Base-by-base conservation (phyloP, 1,139 yeast species). In the Chernovozyma sophiae-reginae region DNA sequence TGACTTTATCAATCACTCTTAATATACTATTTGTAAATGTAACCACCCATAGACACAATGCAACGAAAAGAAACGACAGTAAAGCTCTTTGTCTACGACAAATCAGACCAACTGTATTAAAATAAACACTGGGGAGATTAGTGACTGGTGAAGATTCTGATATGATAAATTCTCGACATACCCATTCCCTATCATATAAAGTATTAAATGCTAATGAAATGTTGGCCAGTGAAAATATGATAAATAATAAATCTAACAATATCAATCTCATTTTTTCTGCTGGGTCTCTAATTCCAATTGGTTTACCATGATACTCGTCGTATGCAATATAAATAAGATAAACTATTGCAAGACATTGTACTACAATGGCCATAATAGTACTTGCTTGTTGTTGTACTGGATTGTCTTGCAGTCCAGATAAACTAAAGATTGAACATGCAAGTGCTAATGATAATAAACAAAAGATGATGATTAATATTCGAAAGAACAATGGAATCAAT, bases 211-310 rank as follows among this genome's bases (percentile, higher is more conserved):
- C 79, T 35, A 92, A 69, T 6, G 97, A 79, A 41, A 90, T 61
- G 55, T 89, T 90, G 2, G 97, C 96, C 34, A 95, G 79, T n/a
- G 90, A 80, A 53, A 90, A 86, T n/a, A 92, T 87, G 45, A 92
- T 86, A 58, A 92, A 87, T 26, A 90, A 63, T 34, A 90, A 66
- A 54, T 92, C 98, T 45, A 87, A 67, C 72, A 89, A 68, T 39
- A 77, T 71, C 41, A 89, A 72, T 51, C 87, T 72, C 72, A 90
- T 76, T 53, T 90, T 90, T 20, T 84, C 89, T 46, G 77, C 67
- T 0, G 96, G 95, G 45, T 86, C 79, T 45, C 97, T 73, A 35
- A 90, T 68, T 0, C 97, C 98, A 36, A 92, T 61, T 0, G 97
- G 98, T 55, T 86, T 84, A 16, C 97, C 95, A 18, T 82, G 74